Conservation (phyloP, 148 eudicot genomes). For the Arbutus unedo region DNA sequence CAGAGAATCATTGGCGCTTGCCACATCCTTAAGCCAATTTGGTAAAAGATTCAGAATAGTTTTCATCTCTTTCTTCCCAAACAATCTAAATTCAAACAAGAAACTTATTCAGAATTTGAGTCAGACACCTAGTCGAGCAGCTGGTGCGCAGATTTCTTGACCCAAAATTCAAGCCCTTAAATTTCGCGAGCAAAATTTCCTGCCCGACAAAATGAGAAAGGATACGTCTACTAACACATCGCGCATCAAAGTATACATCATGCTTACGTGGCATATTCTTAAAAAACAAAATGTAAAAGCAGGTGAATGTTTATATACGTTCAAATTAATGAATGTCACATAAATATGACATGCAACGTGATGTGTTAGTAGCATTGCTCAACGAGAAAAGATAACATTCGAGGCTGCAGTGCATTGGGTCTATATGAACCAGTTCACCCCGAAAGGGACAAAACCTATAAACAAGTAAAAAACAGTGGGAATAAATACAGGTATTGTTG, state of each 20-base stretch:
- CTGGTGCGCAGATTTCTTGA: slow-evolving; percentile 42
- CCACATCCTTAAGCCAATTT: slow-evolving; percentile 38
- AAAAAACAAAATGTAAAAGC: too few relatives aligned
- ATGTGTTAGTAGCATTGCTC: too few relatives aligned
- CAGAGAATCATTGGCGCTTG: slow-evolving; percentile 18
- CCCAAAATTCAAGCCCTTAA: slow-evolving; percentile 49
- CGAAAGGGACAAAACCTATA: slow-evolving; percentile 5
- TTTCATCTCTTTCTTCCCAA: slow-evolving; percentile 30
- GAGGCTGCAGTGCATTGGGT: slow-evolving; percentile 46
- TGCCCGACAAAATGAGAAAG: slow-evolving; percentile 36
- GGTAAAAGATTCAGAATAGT: slow-evolving; percentile 38
- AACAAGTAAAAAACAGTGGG: background rate
- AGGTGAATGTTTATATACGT: too few relatives aligned
- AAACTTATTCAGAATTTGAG: slow-evolving; percentile 31
- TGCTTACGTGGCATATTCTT: too few relatives aligned
- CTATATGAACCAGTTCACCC: slow-evolving; percentile 40
- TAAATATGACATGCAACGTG: too few relatives aligned
- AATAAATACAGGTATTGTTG: background rate
- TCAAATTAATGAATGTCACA: too few relatives aligned
- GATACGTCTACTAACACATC: too few relatives aligned
- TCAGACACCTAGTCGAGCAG: slow-evolving; percentile 49
- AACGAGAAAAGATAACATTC: slow-evolving; percentile 50
- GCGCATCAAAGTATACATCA: too few relatives aligned
- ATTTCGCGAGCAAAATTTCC: slow-evolving; percentile 32
- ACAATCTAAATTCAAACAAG: slow-evolving; percentile 34